Evolutionary conservation across 257 asterid species (phyloP), one percentile per base, ranked within the genome.

Genomic region (Ehretia macrophylla): DNA sequence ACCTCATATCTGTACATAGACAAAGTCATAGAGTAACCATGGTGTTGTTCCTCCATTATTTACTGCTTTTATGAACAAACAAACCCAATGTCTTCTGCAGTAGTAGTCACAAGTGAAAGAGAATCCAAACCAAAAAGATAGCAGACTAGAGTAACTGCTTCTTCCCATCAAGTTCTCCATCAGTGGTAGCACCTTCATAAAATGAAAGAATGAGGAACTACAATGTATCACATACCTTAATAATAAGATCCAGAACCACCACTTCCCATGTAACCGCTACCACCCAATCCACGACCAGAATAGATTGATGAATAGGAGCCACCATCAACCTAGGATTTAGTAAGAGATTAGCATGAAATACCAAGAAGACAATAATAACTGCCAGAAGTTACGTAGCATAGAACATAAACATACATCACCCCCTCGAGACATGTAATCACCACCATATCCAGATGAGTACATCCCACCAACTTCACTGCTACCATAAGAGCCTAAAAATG

Each of bases 191-290:
- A 20, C 57, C 57, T 22, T 32, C 32, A 11, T 52, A 42, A 10
- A 22, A 52, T 20, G 21, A 21, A 0, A n/a, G n/a, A n/a, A n/a
- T n/a, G n/a, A 14, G 21, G 14, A 48, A 22, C 17, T 35, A 32
- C 1, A 19, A 35, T 17, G 14, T 5, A 54, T 19, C 13, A 45
- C 51, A 35, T 55, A 71, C 93, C 95, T 91, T 72, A 91, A 74
- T 88, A 88, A 68, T 91, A 91, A 17, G 96, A 82, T 66, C 96
- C 85, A 46, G 98, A 91, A 68, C 89, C 81, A 71, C 89, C 71
- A 56, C 93, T 78, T 46, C 97, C 91, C 95, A 82, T 81, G 59
- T 86, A 93, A 72, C 87, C 78, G 58, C 75, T 75, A 55, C 99
- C 86, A 67, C 95, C 83, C 64, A 81, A 56, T 64, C 85, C 79